phyloP scores from a whole-genome alignment of 495 filamentous ascomycete species.

The Trichoderma asperelloides region DNA sequence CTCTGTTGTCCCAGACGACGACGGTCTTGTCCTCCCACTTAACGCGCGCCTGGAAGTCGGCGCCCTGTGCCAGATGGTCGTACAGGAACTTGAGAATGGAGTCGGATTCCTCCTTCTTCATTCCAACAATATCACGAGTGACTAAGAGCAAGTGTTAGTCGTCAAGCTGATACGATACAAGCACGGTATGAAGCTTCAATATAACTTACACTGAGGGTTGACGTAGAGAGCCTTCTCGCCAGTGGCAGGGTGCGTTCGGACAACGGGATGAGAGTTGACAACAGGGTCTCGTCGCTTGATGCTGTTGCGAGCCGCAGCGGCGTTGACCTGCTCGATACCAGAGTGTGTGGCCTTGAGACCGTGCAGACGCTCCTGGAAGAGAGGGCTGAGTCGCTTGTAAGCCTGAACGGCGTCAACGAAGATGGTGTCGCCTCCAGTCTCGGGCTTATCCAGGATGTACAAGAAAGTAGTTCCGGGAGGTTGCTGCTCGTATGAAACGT shows the following conservation, averaged over 20 bases:
- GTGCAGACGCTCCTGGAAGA: slow-evolving; percentile 63
- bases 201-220: slow-evolving; percentile 70
- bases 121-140: slow-evolving; percentile 62
- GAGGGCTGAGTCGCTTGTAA: slow-evolving; percentile 65
- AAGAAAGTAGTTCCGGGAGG: slow-evolving; percentile 82
- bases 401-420: slow-evolving; percentile 67
- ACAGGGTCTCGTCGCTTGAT: slow-evolving; percentile 65
- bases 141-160: slow-evolving; percentile 33
- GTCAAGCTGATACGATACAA: neutral
- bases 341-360: slow-evolving; percentile 72
- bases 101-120: slow-evolving; percentile 72
- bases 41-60: slow-evolving; percentile 84
- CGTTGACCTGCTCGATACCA: slow-evolving; percentile 60
- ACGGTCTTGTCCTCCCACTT: slow-evolving; percentile 77
- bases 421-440: slow-evolving; percentile 68
- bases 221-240: slow-evolving; percentile 83
- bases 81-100: slow-evolving; percentile 79
- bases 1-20: slow-evolving; percentile 84
- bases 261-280: slow-evolving; percentile 59
- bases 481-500: slow-evolving; percentile 75
- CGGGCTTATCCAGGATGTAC: slow-evolving; percentile 68
- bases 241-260: slow-evolving; percentile 72
- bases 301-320: slow-evolving; percentile 44
- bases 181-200: neutral
- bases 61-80: slow-evolving; percentile 71